A percentile compares a stretch with the other conserved stretches of the same genome.
phyloP scores from a whole-genome alignment of 2,329 filamentous ascomycete species.

The Bipolaris gigantea region DNA sequence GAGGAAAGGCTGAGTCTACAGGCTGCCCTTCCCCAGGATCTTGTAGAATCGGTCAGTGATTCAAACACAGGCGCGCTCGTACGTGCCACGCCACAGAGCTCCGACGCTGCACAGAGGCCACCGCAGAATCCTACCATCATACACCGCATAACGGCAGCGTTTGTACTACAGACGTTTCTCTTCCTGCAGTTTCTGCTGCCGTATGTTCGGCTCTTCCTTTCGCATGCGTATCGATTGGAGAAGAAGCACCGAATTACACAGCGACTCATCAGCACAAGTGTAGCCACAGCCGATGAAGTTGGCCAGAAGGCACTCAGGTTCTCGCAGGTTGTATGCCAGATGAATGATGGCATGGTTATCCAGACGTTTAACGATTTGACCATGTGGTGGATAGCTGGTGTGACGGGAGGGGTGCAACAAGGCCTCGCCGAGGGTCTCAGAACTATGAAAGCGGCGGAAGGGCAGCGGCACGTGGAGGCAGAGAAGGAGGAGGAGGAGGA shows the following conservation, averaged over 20 bases:
- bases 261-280: constrained; percentile 55
- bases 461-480: not conserved
- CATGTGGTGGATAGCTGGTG: constrained; percentile 64
- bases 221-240: constrained; percentile 63
- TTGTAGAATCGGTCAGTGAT: constrained; percentile 19
- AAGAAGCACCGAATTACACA: constrained; percentile 67
- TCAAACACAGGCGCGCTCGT: constrained; percentile 21
- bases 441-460: constrained; percentile 43
- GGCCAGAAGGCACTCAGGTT: constrained; percentile 57
- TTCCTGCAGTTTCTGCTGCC: constrained; percentile 63
- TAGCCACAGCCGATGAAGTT: constrained; percentile 57
- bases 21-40: constrained; percentile 52
- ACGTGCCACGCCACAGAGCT: constrained; percentile 11
- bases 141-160: constrained; percentile 60
- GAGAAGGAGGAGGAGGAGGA: constrained; percentile 15
- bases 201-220: constrained; percentile 59
- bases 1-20: constrained; percentile 59
- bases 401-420: constrained; percentile 69
- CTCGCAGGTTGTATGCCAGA: constrained; percentile 58
- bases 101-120: constrained; percentile 6
- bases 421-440: constrained; percentile 60
- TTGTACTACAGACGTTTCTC: constrained; percentile 62
- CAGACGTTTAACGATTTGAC: constrained; percentile 59
- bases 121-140: constrained; percentile 53
- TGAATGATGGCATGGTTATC: constrained; percentile 68